These are phyloP conservation scores for Candida peoriensis DNA, from an alignment of 805 yeast species.

Conservation along the genomic window DNA sequence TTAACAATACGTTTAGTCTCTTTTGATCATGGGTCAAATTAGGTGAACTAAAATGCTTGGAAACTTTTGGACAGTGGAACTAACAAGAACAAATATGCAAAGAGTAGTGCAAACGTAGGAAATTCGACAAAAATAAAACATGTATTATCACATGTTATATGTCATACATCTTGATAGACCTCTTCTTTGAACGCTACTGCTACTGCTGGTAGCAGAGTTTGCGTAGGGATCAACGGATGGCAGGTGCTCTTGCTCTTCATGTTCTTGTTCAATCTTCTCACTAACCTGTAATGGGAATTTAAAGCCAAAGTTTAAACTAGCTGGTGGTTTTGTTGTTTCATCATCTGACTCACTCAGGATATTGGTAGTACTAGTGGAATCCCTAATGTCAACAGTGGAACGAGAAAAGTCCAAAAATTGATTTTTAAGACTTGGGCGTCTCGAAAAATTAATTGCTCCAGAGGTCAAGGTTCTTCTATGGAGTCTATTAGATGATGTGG, in stretches of 20 bases:
- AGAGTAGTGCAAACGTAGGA: too few relatives aligned
- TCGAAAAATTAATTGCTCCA: constrained; percentile 14
- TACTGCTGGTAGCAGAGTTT: constrained; percentile 6
- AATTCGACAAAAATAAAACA: too few relatives aligned
- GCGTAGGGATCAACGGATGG: too few relatives aligned
- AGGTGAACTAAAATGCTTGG: too few relatives aligned
- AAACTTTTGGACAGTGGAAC: too few relatives aligned
- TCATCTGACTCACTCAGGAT: constrained; percentile 6
- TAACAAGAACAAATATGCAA: too few relatives aligned
- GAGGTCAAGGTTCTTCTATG: constrained; percentile 23
- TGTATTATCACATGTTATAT: constrained; percentile 11
- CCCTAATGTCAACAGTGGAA: constrained; percentile 5
- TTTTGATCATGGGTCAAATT: too few relatives aligned
- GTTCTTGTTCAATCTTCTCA: constrained; percentile 1
- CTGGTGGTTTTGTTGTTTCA: constrained; percentile 21
- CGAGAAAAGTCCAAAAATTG: constrained; percentile 15
- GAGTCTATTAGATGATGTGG: constrained; percentile 1
- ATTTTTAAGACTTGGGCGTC: constrained; percentile 16
- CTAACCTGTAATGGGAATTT: constrained; percentile 17
- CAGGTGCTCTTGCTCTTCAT: too few relatives aligned
- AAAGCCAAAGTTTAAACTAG: constrained; percentile 22
- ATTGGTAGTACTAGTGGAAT: too few relatives aligned
- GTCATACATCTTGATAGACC: constrained; percentile 18
- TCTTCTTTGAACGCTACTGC: constrained; percentile 9
- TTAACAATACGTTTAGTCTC: too few relatives aligned